These are phyloP conservation scores for Gnetum montanum DNA, from an alignment of 75 land plant species.

Conservation along the genomic window DNA sequence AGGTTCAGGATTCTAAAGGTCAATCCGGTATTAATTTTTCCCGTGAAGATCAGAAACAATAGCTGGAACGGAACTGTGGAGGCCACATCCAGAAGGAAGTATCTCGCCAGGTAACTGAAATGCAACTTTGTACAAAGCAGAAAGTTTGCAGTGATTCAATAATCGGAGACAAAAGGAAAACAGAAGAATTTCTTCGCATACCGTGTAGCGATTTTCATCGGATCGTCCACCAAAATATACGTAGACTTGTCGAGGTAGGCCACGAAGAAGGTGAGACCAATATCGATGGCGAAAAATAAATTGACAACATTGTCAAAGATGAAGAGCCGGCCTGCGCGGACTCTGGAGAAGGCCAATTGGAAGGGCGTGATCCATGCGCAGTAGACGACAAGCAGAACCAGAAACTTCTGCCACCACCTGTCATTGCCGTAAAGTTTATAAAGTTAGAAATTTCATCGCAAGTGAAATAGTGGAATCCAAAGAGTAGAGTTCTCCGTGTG, in stretches of 20 bases:
- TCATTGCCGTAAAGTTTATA: neutral
- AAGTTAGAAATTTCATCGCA: neutral
- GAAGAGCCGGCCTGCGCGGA: slow-evolving; percentile 20
- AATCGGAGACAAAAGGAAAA: neutral
- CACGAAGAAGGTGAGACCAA: slow-evolving; percentile 51
- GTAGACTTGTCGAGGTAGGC: slow-evolving; percentile 53
- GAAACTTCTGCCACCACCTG: slow-evolving; percentile 58
- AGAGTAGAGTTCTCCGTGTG: neutral
- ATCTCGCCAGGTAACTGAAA: slow-evolving; percentile 22
- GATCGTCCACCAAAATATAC: slow-evolving; percentile 43
- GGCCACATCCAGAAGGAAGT: slow-evolving; percentile 32
- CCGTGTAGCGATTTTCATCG: slow-evolving; percentile 32
- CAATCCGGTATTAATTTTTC: slow-evolving; percentile 12
- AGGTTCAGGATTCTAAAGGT: slow-evolving; percentile 43
- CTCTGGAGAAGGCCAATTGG: slow-evolving; percentile 51
- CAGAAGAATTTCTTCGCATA: neutral
- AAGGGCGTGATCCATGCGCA: slow-evolving; percentile 70
- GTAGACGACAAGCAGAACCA: slow-evolving; percentile 57
- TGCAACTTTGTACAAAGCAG: neutral
- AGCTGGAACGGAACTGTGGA: slow-evolving; percentile 24
- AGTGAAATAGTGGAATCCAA: neutral
- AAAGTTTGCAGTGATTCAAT: neutral
- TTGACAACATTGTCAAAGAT: slow-evolving; percentile 37
- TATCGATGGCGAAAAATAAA: slow-evolving; percentile 63
- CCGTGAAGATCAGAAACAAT: slow-evolving; percentile 19